Evolutionary conservation across 352 stramenopile species (phyloP).

Genomic region (Phytophthora megakarya): DNA sequence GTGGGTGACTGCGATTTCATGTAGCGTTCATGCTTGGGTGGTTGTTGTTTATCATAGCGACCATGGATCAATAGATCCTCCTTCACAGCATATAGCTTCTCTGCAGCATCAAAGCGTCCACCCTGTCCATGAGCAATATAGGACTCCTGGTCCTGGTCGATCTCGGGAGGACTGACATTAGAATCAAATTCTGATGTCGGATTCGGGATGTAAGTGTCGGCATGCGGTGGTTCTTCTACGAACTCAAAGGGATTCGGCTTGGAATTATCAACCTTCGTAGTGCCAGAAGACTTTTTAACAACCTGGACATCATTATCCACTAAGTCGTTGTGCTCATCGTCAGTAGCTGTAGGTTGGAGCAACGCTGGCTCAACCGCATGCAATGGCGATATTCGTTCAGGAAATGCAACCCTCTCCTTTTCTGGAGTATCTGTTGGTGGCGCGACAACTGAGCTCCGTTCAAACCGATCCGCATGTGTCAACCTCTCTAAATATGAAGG

Average conservation of each 20-base stretch:
- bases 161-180: neutral
- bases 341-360: neutral
- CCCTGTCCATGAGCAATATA: conserved; percentile 14
- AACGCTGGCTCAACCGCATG: conserved; percentile 5
- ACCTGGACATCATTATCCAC: neutral
- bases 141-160: neutral
- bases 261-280: too few relatives aligned
- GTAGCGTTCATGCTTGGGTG: conserved; percentile 15
- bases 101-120: conserved; percentile 36
- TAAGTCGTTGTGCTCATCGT: conserved; percentile 2
- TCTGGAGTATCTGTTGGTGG: neutral
- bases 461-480: conserved; percentile 20
- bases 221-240: neutral
- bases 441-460: conserved; percentile 10
- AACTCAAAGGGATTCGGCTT: conserved; percentile 12
- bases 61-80: conserved; percentile 2
- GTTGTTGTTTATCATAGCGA: conserved; percentile 21
- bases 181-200: too few relatives aligned
- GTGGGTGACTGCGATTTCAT: conserved; percentile 11
- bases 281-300: neutral
- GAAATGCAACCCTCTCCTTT: neutral
- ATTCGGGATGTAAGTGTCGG: neutral
- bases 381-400: neutral
- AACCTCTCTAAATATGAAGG: conserved; percentile 25
- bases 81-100: conserved; percentile 33